Percentiles rank a stretch among this genome's conserved stretches.
Conservation (phyloP, 495 filamentous ascomycete genomes). For the Aspergillus kassunensis region DNA sequence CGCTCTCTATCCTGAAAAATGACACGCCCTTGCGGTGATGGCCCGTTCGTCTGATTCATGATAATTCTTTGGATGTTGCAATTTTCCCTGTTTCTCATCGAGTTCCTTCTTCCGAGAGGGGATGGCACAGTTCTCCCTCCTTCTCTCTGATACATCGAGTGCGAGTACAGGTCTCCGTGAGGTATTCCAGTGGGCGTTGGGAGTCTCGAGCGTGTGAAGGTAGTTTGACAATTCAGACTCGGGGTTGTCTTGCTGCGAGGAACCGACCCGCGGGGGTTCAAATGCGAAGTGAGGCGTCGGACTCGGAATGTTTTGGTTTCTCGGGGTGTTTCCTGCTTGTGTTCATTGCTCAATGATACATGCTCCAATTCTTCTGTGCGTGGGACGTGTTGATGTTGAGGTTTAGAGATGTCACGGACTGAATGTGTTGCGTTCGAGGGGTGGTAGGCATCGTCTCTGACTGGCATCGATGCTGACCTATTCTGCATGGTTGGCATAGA, state of each 20-base stretch:
- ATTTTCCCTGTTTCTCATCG: not conserved
- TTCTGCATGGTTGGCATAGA: not conserved
- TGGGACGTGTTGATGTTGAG: not conserved
- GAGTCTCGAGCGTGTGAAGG: conserved; percentile 11
- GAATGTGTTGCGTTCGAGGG: not conserved
- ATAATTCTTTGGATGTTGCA: not conserved
- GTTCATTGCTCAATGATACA: not conserved
- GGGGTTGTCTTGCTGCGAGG: conserved; percentile 1
- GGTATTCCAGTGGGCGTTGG: conserved; percentile 16
- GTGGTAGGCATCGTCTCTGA: not conserved
- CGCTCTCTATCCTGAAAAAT: not conserved
- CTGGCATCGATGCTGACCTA: conserved; percentile 1
- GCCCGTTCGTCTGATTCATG: not conserved
- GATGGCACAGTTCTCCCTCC: conserved; percentile 16
- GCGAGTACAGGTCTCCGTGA: conserved; percentile 10
- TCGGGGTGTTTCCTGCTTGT: not conserved
- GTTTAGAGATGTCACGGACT: not conserved
- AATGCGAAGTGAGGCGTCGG: not conserved
- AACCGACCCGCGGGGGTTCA: not conserved
- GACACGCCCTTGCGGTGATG: not conserved
- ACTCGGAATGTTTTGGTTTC: not conserved
- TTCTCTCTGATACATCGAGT: conserved; percentile 15
- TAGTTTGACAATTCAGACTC: not conserved
- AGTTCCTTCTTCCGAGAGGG: conserved; percentile 5
- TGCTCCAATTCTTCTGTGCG: not conserved